Evolutionary conservation across 2,329 filamentous ascomycete species (phyloP).

Genomic region (Fusarium graminum): DNA sequence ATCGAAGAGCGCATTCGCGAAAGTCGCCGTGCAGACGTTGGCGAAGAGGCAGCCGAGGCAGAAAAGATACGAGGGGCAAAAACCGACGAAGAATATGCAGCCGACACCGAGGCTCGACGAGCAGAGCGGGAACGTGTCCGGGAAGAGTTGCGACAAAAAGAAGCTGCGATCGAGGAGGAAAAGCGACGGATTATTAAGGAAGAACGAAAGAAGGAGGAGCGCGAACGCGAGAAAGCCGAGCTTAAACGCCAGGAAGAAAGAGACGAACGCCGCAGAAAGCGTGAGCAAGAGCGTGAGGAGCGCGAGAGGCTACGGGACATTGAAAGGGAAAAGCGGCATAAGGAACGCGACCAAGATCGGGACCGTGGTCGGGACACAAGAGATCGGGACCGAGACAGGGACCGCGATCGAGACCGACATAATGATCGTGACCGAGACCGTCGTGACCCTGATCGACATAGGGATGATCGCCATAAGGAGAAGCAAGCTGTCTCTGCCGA

Average conservation of each 20-base stretch:
- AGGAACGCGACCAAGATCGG: slow-evolving; percentile 56
- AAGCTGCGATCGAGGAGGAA: slow-evolving; percentile 72
- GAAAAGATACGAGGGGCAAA: slow-evolving; percentile 76
- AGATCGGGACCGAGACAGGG: slow-evolving; percentile 51
- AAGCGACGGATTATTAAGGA: slow-evolving; percentile 70
- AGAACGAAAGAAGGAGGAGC: slow-evolving; percentile 65
- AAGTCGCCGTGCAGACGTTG: slow-evolving; percentile 75
- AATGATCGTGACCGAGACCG: slow-evolving; percentile 48
- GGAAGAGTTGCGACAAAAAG: slow-evolving; percentile 70
- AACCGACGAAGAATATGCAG: slow-evolving; percentile 79
- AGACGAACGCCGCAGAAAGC: slow-evolving; percentile 63
- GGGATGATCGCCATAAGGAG: slow-evolving; percentile 52
- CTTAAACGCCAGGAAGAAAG: slow-evolving; percentile 64
- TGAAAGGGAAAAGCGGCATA: slow-evolving; percentile 57
- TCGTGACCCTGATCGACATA: slow-evolving; percentile 49
- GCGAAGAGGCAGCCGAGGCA: slow-evolving; percentile 74
- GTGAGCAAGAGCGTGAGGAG: slow-evolving; percentile 69
- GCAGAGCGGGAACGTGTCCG: slow-evolving; percentile 72
- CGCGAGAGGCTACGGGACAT: slow-evolving; percentile 62
- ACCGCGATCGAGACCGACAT: slow-evolving; percentile 48
- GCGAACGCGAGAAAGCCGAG: slow-evolving; percentile 64
- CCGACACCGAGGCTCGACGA: slow-evolving; percentile 72
- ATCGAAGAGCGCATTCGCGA: slow-evolving; percentile 79
- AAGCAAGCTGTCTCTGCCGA: slow-evolving; percentile 59
- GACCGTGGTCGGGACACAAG: slow-evolving; percentile 51